Conservation (phyloP, 2,329 filamentous ascomycete species). For the Hypoxylon sp. region DNA sequence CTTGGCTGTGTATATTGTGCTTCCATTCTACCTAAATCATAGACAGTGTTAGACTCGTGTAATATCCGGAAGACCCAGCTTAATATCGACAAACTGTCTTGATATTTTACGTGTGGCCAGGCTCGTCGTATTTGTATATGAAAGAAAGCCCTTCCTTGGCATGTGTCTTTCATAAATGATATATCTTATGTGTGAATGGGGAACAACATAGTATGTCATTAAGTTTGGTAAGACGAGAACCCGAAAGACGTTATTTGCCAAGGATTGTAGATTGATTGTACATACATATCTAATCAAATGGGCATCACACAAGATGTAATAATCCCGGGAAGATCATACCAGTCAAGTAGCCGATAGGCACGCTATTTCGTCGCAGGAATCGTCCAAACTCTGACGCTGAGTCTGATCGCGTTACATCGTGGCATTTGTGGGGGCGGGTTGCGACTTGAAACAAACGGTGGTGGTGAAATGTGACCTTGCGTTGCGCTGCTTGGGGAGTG, state of each 20-base stretch:
- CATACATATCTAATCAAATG: background rate
- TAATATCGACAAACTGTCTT: background rate
- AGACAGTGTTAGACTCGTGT: slow-evolving; percentile 4
- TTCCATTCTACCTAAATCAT: background rate
- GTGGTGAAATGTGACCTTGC: slow-evolving; percentile 33
- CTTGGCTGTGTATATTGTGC: background rate
- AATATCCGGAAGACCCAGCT: slow-evolving; percentile 4
- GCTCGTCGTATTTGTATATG: background rate
- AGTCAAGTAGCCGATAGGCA: slow-evolving; percentile 10
- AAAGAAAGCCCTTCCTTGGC: slow-evolving; percentile 7
- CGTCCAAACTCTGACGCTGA: slow-evolving; percentile 19
- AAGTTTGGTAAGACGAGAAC: background rate
- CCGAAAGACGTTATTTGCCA: background rate
- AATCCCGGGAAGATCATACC: background rate
- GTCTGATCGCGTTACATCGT: slow-evolving; percentile 43
- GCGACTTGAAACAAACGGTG: slow-evolving; percentile 42
- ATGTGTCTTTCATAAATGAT: slow-evolving; percentile 12
- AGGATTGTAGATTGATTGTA: background rate
- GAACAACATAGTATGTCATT: slow-evolving; percentile 5
- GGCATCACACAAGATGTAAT: slow-evolving; percentile 1
- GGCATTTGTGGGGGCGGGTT: slow-evolving; percentile 33
- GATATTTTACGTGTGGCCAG: background rate
- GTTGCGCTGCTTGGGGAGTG: slow-evolving; percentile 12
- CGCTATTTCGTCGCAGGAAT: background rate
- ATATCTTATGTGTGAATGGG: slow-evolving; percentile 11